Conservation (phyloP, 2,329 filamentous ascomycete species). For the Teratosphaeria nubilosa region DNA sequence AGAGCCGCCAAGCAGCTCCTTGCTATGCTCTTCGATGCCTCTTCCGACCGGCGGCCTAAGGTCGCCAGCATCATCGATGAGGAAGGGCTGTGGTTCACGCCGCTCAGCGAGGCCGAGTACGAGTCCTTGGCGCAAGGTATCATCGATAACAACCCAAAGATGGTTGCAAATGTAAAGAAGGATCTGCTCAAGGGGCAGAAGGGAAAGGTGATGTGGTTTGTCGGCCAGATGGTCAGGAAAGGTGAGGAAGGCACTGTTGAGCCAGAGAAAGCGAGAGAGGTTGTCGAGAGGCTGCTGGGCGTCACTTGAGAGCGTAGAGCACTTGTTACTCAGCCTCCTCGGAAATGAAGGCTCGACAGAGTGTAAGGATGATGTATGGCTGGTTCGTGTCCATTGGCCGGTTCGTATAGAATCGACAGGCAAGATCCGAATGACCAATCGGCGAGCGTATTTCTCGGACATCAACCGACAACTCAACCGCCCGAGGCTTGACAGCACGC, state of each 20-base stretch:
- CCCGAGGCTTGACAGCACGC: too few species aligned
- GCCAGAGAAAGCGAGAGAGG: constrained; percentile 46
- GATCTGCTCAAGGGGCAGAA: constrained; percentile 42
- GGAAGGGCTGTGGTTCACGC: constrained; percentile 45
- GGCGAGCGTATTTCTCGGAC: too few species aligned
- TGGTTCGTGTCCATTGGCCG: too few species aligned
- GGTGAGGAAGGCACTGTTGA: constrained; percentile 53
- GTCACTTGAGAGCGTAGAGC: background rate
- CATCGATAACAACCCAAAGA: constrained; percentile 44
- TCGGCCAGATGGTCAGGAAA: constrained; percentile 57
- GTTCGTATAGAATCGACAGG: too few species aligned
- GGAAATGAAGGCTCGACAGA: too few species aligned
- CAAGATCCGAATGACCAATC: too few species aligned
- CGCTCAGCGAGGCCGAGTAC: constrained; percentile 49
- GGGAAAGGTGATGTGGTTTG: constrained; percentile 58
- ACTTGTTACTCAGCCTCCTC: background rate
- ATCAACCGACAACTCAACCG: too few species aligned
- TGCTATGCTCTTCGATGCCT: constrained; percentile 42
- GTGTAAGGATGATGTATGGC: too few species aligned
- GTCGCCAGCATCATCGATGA: constrained; percentile 46
- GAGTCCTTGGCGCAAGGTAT: constrained; percentile 42
- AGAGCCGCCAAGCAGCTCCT: constrained; percentile 53
- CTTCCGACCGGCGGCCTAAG: constrained; percentile 27
- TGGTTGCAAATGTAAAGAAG: constrained; percentile 49
- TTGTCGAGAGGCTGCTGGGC: constrained; percentile 33